phyloP scores from a whole-genome alignment of 371 early-diverging fungal genomes.

The Nematocida minor region DNA sequence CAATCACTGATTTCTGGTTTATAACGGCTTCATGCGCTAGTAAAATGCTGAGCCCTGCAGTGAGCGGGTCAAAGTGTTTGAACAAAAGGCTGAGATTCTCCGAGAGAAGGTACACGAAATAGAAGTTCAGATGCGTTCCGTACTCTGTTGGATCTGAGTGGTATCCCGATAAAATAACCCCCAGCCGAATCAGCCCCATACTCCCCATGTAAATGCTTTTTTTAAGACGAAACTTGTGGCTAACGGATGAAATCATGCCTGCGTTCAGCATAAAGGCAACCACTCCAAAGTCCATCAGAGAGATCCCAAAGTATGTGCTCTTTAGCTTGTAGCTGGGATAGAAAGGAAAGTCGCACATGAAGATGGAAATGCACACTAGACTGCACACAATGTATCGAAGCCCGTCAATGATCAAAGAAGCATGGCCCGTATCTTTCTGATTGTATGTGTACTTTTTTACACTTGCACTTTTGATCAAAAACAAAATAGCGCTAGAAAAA shows the following conservation, averaged over 20 bases:
- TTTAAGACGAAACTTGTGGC: background rate
- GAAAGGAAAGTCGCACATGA: conserved; percentile 59
- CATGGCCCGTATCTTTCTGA: background rate
- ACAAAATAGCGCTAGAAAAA: background rate
- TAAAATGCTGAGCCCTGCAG: background rate
- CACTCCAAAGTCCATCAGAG: conserved; percentile 65
- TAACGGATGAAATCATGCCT: conserved; percentile 43
- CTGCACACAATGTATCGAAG: conserved; percentile 34
- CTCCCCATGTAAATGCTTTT: conserved; percentile 32
- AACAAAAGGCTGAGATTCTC: conserved; percentile 36
- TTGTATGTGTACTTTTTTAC: background rate
- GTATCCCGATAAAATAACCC: conserved; percentile 51
- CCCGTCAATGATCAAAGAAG: conserved; percentile 1
- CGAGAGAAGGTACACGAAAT: conserved; percentile 57
- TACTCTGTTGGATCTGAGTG: conserved; percentile 61
- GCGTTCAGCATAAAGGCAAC: conserved; percentile 57
- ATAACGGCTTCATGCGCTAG: conserved; percentile 27
- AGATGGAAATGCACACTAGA: conserved; percentile 59
- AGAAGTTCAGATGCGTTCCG: conserved; percentile 63
- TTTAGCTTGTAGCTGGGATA: conserved; percentile 55
- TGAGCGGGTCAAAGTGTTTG: background rate
- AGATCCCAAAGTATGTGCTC: conserved; percentile 51
- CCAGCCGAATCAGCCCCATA: conserved; percentile 57
- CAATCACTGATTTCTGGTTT: background rate
- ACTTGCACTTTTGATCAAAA: background rate